Evolutionary conservation across 768 basidiomycete genomes (phyloP), one percentile per base, ranked within the genome.

Genomic region (Lenzites betulinus): DNA sequence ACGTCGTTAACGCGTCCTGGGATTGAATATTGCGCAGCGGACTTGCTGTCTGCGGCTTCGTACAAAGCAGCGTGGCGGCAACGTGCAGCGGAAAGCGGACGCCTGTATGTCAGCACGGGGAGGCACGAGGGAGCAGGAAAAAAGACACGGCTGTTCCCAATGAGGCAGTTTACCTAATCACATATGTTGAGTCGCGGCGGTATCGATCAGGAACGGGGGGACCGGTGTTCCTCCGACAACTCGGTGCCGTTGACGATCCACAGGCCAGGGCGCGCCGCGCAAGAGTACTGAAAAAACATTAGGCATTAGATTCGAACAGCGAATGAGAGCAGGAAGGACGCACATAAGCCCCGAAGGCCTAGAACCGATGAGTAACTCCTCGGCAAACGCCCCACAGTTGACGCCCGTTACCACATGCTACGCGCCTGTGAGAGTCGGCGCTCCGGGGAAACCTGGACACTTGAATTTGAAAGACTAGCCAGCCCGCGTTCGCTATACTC

Each of bases 201-300:
- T 41, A 44, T 44, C 55, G 47, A 28, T 49, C 47, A 56, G 55
- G 55, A 56, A 56, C 55, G 47, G 22, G 55, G 55, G 55, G 23
- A 38, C 46, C 55, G 55, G 55, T 23, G 28, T 54, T 30, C 7
- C 44, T 46, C 44, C 22, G 25, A 15, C 20, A n/a, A n/a, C 53
- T 54, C 53, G 53, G 53, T 28, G 46, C 55, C 55, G 55, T 33
- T 22, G 13, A n/a, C 43, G 23, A 22, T 9, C 54, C 18, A 56
- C 20, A 23, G 54, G 16, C 44, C n/a, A 35, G 11, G 30, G 43
- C 30, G 35, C 16, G 8, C 30, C 36, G 46, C 46, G 38, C 33
- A 28, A 2, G n/a, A n/a, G n/a, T 36, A 49, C 3, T 12, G 55
- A 25, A 39, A 49, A 56, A 56, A 56, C 36, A 30, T 39, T 49